Conservation (phyloP, 306 rosid species). For the Quercus gilva region DNA sequence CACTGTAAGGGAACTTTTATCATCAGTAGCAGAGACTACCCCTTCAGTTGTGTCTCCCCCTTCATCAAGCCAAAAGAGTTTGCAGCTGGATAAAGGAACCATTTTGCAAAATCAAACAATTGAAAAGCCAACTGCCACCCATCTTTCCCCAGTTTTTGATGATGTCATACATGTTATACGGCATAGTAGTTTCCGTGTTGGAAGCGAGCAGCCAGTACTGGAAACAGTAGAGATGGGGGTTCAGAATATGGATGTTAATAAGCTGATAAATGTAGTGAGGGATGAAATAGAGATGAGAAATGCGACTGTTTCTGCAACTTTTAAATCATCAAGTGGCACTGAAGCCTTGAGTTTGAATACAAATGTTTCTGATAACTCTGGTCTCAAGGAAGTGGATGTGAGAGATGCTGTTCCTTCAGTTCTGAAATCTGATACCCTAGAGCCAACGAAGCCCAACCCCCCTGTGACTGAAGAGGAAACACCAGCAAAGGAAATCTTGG, state of each 20-base stretch:
- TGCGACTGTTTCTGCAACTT: constrained; percentile 33
- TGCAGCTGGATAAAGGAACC: constrained; percentile 52
- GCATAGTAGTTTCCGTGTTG: constrained; percentile 95
- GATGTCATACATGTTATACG: constrained; percentile 94
- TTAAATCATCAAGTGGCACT: constrained; percentile 49
- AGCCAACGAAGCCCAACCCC: constrained; percentile 37
- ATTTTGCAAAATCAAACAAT: constrained; percentile 37
- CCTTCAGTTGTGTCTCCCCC: constrained; percentile 36
- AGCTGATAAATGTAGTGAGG: constrained; percentile 63
- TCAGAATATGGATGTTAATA: constrained; percentile 82
- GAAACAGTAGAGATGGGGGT: constrained; percentile 89
- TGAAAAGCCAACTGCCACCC: constrained; percentile 57
- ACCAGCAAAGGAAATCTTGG: constrained; percentile 53
- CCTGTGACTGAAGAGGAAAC: constrained; percentile 57
- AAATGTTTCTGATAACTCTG: constrained; percentile 41
- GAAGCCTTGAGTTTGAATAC: constrained; percentile 53
- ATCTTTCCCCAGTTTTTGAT: constrained; percentile 86
- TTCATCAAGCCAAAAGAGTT: constrained; percentile 43
- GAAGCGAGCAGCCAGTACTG: constrained; percentile 71
- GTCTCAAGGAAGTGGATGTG: constrained; percentile 44
- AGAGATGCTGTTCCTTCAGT: constrained; percentile 32
- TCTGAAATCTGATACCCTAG: constrained; percentile 50
- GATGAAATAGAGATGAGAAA: constrained; percentile 71
- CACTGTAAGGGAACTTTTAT: constrained; percentile 66
- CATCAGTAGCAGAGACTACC: constrained; percentile 47